Evolutionary conservation across 2,329 filamentous ascomycete species (phyloP).

Genomic region (Cladophialophora psammophila): DNA sequence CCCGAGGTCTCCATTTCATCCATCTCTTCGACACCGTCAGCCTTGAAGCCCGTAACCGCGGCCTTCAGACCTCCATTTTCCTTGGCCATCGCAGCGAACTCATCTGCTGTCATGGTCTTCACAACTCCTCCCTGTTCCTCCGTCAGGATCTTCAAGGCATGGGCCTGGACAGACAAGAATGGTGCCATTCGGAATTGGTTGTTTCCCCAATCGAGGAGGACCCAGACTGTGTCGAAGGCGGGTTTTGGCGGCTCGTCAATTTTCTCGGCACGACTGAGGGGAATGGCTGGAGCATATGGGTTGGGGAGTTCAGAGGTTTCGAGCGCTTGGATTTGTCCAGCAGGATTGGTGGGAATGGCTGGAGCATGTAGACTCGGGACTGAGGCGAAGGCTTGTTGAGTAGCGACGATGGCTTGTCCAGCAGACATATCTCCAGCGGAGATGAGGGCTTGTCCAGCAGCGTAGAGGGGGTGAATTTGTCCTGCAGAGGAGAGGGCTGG

Average conservation of each 20-base stretch:
- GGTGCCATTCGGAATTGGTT: slow-evolving; percentile 29
- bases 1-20: neutral
- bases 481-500: no score
- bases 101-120: slow-evolving; percentile 13
- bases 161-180: slow-evolving; percentile 5
- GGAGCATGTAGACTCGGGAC: neutral
- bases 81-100: slow-evolving; percentile 8
- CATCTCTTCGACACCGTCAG: neutral
- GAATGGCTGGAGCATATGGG: neutral
- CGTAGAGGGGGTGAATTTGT: no score
- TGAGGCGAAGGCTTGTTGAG: neutral
- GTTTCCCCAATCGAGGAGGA: slow-evolving; percentile 21
- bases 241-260: neutral
- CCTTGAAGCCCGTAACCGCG: neutral
- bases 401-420: no score
- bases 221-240: slow-evolving; percentile 16
- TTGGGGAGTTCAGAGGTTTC: neutral
- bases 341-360: neutral
- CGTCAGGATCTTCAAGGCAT: neutral
- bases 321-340: no score
- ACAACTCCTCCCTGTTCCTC: neutral
- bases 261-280: neutral
- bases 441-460: no score
- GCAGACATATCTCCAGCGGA: no score
- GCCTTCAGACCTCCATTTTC: slow-evolving; percentile 15